Evolutionary conservation across 306 rosid species (phyloP).

Genomic region (Pueraria montana): DNA sequence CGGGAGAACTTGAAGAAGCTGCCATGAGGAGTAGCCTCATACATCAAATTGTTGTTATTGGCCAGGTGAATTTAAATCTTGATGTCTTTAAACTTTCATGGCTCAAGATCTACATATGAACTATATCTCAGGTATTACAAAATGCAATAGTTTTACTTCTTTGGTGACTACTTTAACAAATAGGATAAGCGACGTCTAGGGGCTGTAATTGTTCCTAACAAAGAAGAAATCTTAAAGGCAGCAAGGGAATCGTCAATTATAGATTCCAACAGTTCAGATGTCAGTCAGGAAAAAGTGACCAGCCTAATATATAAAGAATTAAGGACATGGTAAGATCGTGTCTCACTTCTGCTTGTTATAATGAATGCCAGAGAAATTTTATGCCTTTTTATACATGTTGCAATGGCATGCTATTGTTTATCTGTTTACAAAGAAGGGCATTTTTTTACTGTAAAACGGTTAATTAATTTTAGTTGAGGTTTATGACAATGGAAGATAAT

Average conservation of each 20-base stretch:
- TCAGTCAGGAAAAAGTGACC: slow-evolving; percentile 64
- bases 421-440: neutral
- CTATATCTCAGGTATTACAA: slow-evolving; percentile 7
- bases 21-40: slow-evolving; percentile 83
- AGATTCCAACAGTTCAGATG: slow-evolving; percentile 64
- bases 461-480: slow-evolving; percentile 24
- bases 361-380: slow-evolving; percentile 6
- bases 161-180: slow-evolving; percentile 28
- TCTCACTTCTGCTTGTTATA: slow-evolving; percentile 23
- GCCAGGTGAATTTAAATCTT: slow-evolving; percentile 72
- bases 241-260: slow-evolving; percentile 64
- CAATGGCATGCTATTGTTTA: neutral
- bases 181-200: slow-evolving; percentile 96
- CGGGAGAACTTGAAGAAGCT: slow-evolving; percentile 90
- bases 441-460: neutral
- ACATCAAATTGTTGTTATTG: slow-evolving; percentile 88
- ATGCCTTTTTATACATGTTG: neutral
- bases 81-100: neutral
- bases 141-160: slow-evolving; percentile 12
- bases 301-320: slow-evolving; percentile 71
- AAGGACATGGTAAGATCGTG: slow-evolving; percentile 64
- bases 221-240: slow-evolving; percentile 73
- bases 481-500: slow-evolving; percentile 14
- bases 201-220: slow-evolving; percentile 91
- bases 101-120: slow-evolving; percentile 28